Evolutionary conservation across 2,329 filamentous ascomycete species (phyloP), one percentile per base, ranked within the genome.

Genomic region (Daldinia sp.): DNA sequence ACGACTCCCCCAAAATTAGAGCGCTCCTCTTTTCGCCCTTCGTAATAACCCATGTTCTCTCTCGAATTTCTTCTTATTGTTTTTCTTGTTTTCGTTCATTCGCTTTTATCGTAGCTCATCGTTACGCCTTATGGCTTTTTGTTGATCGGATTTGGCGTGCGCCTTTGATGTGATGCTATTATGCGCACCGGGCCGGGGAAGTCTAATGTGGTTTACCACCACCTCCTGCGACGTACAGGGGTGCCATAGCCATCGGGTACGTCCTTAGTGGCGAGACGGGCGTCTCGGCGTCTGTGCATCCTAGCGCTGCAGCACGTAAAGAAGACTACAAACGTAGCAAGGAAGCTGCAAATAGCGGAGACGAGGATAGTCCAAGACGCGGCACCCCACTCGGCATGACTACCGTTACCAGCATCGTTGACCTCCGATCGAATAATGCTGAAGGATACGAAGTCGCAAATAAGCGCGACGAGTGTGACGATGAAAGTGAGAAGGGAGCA

Each of bases 291-390:
- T 67, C 79, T 78, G 72, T 81, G 80, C 72, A 81, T 51, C n/a
- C 86, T 80, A 7, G 82, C 81, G 61, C 83, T 84, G 79, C 85
- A 90, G 83, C 88, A 91, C 6, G 87, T 88, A 72, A 90, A 81
- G 73, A 91, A 85, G 63, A 91, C 83, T 56, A 90, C 72, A 60
- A 88, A 68, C 20, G 85, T 84, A 7, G 84, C 89, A 28, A 90
- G 65, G 59, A 90, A 82, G 20, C 85, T 80, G 72, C 83, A 82
- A 66, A 89, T 80, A 69, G 86, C 87, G 1, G 85, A 84, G 6
- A 80, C 88, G 13, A 91, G 81, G 1, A 87, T 78, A 9, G 87
- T 86, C 89, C 89, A 92, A 46, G 89, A 84, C 15, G 82, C 89
- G 2, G 81, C 74, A 35, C 84, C 83, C 78, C 84, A 92, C 46